Evolutionary conservation across 108 stramenopile species (phyloP).

Genomic region (Mediolabrus comicus): DNA sequence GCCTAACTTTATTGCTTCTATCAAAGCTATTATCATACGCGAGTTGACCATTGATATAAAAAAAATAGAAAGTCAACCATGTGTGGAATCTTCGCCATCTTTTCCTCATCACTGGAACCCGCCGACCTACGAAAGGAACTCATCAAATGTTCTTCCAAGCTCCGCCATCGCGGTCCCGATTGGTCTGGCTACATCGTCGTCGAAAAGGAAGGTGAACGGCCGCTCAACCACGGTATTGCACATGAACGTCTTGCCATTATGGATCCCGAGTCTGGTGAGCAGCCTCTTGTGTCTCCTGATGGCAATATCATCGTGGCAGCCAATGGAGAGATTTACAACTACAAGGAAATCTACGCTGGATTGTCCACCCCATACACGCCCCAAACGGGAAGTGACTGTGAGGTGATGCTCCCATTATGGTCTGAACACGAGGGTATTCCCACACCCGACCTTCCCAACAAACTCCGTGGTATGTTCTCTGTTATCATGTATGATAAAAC

Average conservation of each 20-base stretch:
- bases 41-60: too few species aligned
- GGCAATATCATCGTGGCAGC: constrained; percentile 89
- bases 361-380: constrained; percentile 76
- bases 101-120: constrained; percentile 84
- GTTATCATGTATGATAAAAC: constrained; percentile 91
- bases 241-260: constrained; percentile 98
- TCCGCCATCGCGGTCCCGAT: constrained; percentile 97
- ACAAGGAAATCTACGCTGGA: constrained; percentile 87
- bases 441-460: constrained; percentile 61
- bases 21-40: too few species aligned
- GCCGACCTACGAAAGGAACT: constrained; percentile 85
- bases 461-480: constrained; percentile 95
- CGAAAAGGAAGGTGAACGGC: constrained; percentile 44
- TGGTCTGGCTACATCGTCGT: constrained; percentile 95
- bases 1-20: too few species aligned
- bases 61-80: constrained; percentile 43
- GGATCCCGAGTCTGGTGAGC: constrained; percentile 95
- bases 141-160: constrained; percentile 83
- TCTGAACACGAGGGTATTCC: constrained; percentile 63
- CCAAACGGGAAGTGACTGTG: constrained; percentile 94
- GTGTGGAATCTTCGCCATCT: constrained; percentile 98
- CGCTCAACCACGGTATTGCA: constrained; percentile 87
- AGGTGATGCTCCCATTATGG: constrained; percentile 94
- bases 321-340: constrained; percentile 99
- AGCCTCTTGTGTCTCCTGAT: constrained; percentile 87